A percentile compares a stretch with the other conserved stretches of the same genome.
These are phyloP conservation scores for Curvularia lunata DNA, from an alignment of 2,329 filamentous ascomycete genomes.

Conservation along the genomic window DNA sequence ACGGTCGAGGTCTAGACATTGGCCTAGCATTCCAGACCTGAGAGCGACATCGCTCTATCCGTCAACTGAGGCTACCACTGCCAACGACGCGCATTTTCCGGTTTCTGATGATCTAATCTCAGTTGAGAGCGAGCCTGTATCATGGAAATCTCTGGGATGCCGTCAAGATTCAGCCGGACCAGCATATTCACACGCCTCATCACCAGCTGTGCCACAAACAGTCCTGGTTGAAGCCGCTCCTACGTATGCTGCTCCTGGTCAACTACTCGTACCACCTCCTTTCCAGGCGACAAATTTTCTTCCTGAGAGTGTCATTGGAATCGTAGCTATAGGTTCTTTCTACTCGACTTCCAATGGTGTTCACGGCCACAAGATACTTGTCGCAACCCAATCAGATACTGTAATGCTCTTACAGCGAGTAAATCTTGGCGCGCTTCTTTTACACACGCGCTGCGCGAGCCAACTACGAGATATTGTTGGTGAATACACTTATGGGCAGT, in stretches of 20 bases:
- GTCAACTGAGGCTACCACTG: background rate
- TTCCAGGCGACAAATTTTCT: background rate
- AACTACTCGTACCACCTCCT: background rate
- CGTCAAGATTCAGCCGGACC: no score
- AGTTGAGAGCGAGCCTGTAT: no score
- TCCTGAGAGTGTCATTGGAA: background rate
- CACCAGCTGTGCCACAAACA: no score
- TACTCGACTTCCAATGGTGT: background rate
- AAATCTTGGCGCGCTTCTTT: conserved; percentile 1
- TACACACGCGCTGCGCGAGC: background rate
- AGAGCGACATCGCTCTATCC: background rate
- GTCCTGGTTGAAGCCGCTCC: no score
- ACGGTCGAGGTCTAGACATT: background rate
- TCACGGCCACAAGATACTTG: background rate
- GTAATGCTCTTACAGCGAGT: background rate
- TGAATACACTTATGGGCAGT: background rate
- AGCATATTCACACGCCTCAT: background rate
- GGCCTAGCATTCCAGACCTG: background rate
- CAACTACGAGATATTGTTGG: conserved; percentile 1
- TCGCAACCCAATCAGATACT: background rate
- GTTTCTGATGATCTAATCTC: background rate
- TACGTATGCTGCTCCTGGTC: background rate
- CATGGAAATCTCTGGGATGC: no score
- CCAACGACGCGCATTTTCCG: background rate
- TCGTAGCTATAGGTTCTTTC: conserved; percentile 1